A percentile compares a stretch with the other conserved stretches of the same genome.
Conservation (phyloP, 495 filamentous ascomycete species). For the Ramalina intermedia region DNA sequence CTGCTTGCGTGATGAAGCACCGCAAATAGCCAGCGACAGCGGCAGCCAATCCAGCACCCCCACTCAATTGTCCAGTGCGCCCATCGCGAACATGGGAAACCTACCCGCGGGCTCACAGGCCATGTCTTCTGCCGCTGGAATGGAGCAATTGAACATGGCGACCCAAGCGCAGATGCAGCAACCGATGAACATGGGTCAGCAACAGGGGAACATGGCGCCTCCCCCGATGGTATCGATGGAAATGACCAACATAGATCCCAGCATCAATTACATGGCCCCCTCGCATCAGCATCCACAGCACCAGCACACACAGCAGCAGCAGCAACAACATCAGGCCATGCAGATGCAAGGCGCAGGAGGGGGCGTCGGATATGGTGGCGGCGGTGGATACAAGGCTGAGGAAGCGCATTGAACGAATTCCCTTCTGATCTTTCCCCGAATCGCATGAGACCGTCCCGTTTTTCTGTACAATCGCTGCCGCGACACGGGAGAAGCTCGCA, state of each 20-base stretch:
- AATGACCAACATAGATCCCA: constrained; percentile 13
- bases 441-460: no score
- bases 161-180: constrained; percentile 6
- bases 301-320: no score
- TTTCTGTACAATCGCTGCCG: no score
- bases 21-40: constrained; percentile 5
- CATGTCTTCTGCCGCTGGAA: not conserved
- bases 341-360: constrained; percentile 1
- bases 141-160: constrained; percentile 3
- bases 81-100: constrained; percentile 17
- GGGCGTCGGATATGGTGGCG: not conserved
- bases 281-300: not conserved
- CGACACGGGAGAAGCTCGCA: no score
- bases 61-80: constrained; percentile 7
- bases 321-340: not conserved
- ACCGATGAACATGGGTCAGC: constrained; percentile 1
- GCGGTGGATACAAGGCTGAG: not conserved
- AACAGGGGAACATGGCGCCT: constrained; percentile 8
- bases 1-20: constrained; percentile 85
- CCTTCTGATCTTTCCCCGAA: not conserved
- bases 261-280: constrained; percentile 3
- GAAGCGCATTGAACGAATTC: not conserved
- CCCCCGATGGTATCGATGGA: constrained; percentile 6
- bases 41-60: constrained; percentile 2
- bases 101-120: not conserved